Base-by-base conservation (phyloP, 2,329 filamentous ascomycete species). In the Paradendryphiella salina region DNA sequence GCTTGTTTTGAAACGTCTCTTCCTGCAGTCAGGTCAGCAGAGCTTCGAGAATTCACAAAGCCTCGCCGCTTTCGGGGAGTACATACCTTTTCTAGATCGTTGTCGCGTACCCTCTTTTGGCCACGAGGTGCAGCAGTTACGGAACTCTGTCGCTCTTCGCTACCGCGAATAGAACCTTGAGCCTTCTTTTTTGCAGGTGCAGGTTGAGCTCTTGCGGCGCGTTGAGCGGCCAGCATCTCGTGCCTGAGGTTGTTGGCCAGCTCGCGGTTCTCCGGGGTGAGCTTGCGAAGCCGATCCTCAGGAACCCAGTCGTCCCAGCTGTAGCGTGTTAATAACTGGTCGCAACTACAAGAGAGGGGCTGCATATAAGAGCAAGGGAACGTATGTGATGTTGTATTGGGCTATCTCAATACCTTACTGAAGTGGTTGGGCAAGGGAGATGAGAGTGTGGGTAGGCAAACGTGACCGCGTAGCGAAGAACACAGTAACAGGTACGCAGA, bases 241-340 rank as follows among this genome's bases (percentile, higher is more conserved):
- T 85, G 82, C 63, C 85, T 82, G 23, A 92, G 80, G 72, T 88
- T 86, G 47, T 80, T 79, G 17, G 93, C 91, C 31, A 99, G 82
- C 70, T 96, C 90, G 69, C 90, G 89, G 76, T 97, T 96, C 76
- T 97, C 94, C 49, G 96, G 90, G 43, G 87, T 96, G 72, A 93
- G 88, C 77, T 96, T 96, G 69, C 92, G 87, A 54, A 99, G 87
- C 61, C 94, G 89, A 73, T 97, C 93, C 74, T 91, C 86, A 17
- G 89, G 85, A 36, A 97, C 94, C 93, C 93, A 97, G 77, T 99
- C 94, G 77, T 99, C 94, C 94, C 94, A 99, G 56, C 86, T 89
- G 67, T 28, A 21, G 28, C 21, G 10, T 8, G 56, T 71, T 35
- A 72, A 63, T 26, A 15, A 21, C 18, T 7, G 7, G 17, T 11